Base-by-base conservation (phyloP, 768 basidiomycete genomes). In the Tephrocybe sp. region DNA sequence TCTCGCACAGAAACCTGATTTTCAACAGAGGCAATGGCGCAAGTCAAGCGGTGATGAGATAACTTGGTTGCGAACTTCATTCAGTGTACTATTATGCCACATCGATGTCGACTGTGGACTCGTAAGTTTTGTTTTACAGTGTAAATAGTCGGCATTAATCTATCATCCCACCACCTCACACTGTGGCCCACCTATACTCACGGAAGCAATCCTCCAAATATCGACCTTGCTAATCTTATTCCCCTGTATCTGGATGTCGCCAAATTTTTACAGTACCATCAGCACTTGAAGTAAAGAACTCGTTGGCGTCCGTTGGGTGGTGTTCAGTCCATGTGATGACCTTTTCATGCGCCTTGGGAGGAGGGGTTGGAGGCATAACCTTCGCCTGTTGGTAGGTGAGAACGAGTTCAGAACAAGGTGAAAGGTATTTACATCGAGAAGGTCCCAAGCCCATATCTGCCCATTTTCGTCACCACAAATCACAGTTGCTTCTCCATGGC, bases 191-290 rank as follows among this genome's bases (percentile, higher is more conserved):
- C n/a, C n/a, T n/a, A 3, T 26, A 26, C 26, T 17, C 30, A 31
- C 36, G n/a, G 30, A 31, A 33, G 17, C 6, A 23, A 40, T 17
- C 19, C 38, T 17, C 23, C 23, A 38, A 9, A 13, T 16, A 32
- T 11, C 32, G 12, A 12, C 19, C 39, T 4, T 12, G 19, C 17
- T 22, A 5, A n/a, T 13, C 32, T 55, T 47, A 56, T 48, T 35
- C 47, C 8, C 42, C 53, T 33, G 45, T 52, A 31, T 65, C 62
- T 42, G 78, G 70, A 55, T 80, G 70, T 58, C 78, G 74, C 95
- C 95, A 98, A 13, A 98, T 83, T 66, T 94, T 96, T 50, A 88
- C 87, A 7, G 85, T 87, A 14, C 95, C 94, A 65, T 98, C 95
- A 16, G 89, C 87, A 60, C 92, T 91, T 1, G 92, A 85, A 3